A percentile compares a stretch with the other conserved stretches of the same genome.
These are phyloP conservation scores for Saccharomycopsis microspora DNA, from an alignment of 805 yeast genomes.

Conservation along the genomic window DNA sequence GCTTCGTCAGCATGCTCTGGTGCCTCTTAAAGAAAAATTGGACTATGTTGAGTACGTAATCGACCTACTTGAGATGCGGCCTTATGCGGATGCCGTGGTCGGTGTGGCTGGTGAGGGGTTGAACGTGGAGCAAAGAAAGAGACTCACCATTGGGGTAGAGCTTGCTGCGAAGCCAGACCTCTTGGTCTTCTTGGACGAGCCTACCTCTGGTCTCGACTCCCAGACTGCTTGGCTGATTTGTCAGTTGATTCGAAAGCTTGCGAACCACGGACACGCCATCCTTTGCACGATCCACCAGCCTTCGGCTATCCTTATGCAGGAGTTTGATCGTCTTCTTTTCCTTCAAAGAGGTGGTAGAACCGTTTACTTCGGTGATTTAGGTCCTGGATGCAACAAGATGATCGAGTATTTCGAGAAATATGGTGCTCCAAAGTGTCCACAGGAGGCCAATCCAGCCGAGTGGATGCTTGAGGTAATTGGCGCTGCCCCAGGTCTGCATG, in stretches of 20 bases:
- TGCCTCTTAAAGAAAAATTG: constrained; percentile 45
- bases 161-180: constrained; percentile 58
- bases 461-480: constrained; percentile 67
- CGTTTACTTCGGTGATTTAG: constrained; percentile 76
- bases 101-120: constrained; percentile 68
- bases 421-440: constrained; percentile 59
- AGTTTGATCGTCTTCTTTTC: constrained; percentile 56
- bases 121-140: constrained; percentile 59
- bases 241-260: constrained; percentile 53
- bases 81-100: constrained; percentile 68
- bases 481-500: constrained; percentile 66
- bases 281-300: constrained; percentile 74
- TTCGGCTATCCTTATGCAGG: constrained; percentile 56
- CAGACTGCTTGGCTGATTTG: constrained; percentile 62
- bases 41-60: constrained; percentile 62
- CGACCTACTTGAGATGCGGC: constrained; percentile 53
- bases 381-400: constrained; percentile 46
- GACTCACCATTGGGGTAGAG: constrained; percentile 61
- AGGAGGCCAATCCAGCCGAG: constrained; percentile 63
- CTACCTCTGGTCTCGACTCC: constrained; percentile 62
- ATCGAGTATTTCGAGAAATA: constrained; percentile 57
- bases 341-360: constrained; percentile 69
- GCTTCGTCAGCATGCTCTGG: constrained; percentile 54
- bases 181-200: constrained; percentile 56
- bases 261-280: constrained; percentile 64